Percentiles rank a stretch among this genome's conserved stretches.
Conservation (phyloP, 352 stramenopile genomes). For the Pseudoperonospora humuli region DNA sequence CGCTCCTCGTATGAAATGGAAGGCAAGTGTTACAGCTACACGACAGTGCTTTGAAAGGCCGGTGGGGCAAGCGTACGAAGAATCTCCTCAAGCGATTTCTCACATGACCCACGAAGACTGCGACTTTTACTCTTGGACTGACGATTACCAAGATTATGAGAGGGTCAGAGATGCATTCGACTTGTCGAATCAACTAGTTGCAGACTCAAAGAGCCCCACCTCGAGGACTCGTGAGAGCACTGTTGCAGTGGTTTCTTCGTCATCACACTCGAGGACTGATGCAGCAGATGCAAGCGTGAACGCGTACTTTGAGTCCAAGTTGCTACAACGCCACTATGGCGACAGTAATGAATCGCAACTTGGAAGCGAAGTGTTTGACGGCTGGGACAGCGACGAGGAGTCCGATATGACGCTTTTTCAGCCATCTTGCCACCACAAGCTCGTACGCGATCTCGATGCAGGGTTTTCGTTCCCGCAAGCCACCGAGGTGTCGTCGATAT, state of each 20-base stretch:
- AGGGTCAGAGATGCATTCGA: constrained; percentile 9
- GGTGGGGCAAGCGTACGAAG: constrained; percentile 3
- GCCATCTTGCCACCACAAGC: constrained; percentile 32
- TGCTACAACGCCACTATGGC: constrained; percentile 4
- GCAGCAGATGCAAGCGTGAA: constrained; percentile 24
- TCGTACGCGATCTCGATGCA: constrained; percentile 49
- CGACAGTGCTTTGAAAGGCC: constrained; percentile 44
- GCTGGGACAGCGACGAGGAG: constrained; percentile 18
- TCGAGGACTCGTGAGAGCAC: constrained; percentile 27
- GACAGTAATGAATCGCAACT: constrained; percentile 6
- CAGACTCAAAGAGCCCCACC: constrained; percentile 9
- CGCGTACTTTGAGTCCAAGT: constrained; percentile 17
- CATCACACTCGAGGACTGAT: constrained; percentile 15
- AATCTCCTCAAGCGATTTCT: constrained; percentile 6
- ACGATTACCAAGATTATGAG: constrained; percentile 10
- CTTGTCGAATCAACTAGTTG: constrained; percentile 23
- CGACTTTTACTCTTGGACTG: constrained; percentile 21
- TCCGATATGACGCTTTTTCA: constrained; percentile 11
- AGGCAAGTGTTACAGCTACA: constrained; percentile 46
- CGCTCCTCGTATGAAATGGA: constrained; percentile 38
- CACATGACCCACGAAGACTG: constrained; percentile 20
- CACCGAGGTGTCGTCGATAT: constrained; percentile 21
- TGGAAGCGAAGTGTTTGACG: constrained; percentile 12
- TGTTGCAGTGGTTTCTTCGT: constrained; percentile 22
- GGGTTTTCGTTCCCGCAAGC: constrained; percentile 49